Base-by-base conservation (phyloP, 345 rosid genomes). In the Citropsis articulata region DNA sequence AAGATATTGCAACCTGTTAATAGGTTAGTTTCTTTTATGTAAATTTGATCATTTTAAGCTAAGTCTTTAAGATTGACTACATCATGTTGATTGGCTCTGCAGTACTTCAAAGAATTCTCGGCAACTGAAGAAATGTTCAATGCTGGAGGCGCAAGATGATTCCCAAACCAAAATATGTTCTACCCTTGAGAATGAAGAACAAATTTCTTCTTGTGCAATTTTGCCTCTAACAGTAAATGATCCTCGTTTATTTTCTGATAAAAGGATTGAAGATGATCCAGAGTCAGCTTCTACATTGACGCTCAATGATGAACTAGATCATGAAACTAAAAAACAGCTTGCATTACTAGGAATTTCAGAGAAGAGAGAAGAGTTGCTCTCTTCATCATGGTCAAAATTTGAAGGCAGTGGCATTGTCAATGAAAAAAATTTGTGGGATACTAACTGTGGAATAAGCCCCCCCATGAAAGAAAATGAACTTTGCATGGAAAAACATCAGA, bases 381-480 rank as follows among this genome's bases (percentile, higher is more conserved):
- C 75, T 57, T 53, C 71, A 56, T 55, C 80, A n/a, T 42, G 33
- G 25, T 73, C 84, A 72, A 81, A 85, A 62, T 25, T 82, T 69
- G 78, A 84, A 75, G 79, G 69, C 67, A 72, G 61, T 67, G 56
- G 38, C 78, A 14, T 7, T 60, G 69, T 75, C 33, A 45, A 71
- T 60, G 56, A 71, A n/a, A 78, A 70, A 61, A 81, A 76, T 81
- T 80, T 93, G 74, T 93, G 98, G 98, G 96, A 95, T 81, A 83
- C 77, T 66, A 80, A 81, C 66, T 27, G 77, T 79, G 84, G 87
- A 73, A 73, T 89, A 66, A 66, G 68, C 59, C 88, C 83, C 13
- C 95, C 96, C 35, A 84, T 86, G 79, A 89, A 93, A 81, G 99
- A 95, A 65, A 78, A 81, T 71, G 78, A 83, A 61, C 86, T 93